phyloP scores from a whole-genome alignment of 306 rosid species.

The Cotoneaster glaucophyllus region DNA sequence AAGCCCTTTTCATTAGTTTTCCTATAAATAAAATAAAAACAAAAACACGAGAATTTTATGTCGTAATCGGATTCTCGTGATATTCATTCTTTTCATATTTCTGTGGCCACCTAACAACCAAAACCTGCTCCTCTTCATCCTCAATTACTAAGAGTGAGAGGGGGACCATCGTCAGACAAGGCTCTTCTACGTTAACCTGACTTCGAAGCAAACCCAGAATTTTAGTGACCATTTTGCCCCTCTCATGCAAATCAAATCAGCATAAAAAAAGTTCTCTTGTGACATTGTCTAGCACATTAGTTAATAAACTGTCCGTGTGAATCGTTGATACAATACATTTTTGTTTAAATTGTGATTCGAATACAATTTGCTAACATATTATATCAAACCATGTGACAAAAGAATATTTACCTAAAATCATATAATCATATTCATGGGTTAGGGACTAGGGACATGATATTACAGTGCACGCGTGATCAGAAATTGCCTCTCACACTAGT shows the following conservation, averaged over 20 bases:
- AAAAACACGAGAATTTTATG: conserved; percentile 4
- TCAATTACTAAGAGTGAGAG: conserved; percentile 6
- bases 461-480: conserved; percentile 9
- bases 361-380: not conserved
- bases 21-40: not conserved
- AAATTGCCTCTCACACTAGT: conserved; percentile 9
- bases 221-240: conserved; percentile 24
- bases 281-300: no score
- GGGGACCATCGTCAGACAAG: conserved; percentile 18
- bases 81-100: conserved; percentile 46
- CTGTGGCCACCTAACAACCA: conserved; percentile 33
- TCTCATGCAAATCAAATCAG: not conserved
- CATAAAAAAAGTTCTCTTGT: not conserved
- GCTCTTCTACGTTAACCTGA: conserved; percentile 26
- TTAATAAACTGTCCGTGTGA: no score
- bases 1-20: no score
- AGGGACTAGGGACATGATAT: not conserved
- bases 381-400: not conserved
- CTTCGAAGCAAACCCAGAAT: conserved; percentile 13
- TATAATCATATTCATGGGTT: not conserved
- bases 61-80: conserved; percentile 53
- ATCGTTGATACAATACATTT: not conserved
- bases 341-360: not conserved
- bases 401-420: not conserved
- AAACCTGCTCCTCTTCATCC: conserved; percentile 4